These are phyloP conservation scores for Jaltomata sinuosa DNA, from an alignment of 257 asterid species.

Conservation along the genomic window DNA sequence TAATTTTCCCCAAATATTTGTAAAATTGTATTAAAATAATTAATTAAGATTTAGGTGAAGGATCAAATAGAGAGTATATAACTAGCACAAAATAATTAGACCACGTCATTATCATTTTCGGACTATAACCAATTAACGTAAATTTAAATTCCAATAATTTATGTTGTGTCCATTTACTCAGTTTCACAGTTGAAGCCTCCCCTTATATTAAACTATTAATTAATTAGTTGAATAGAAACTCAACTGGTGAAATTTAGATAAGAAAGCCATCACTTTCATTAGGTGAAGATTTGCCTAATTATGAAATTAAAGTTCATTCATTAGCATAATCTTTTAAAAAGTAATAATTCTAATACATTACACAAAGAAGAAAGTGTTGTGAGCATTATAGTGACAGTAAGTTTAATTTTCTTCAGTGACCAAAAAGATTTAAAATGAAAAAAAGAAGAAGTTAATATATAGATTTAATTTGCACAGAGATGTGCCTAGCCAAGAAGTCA, in stretches of 20 bases:
- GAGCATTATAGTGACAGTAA: background rate
- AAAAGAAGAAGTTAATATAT: background rate
- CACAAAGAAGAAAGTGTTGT: background rate
- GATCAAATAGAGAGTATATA: no score
- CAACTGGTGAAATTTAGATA: background rate
- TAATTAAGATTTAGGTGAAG: background rate
- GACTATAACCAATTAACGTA: background rate
- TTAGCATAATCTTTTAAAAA: background rate
- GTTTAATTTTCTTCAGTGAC: background rate
- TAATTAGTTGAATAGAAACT: background rate
- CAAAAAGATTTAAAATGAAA: background rate
- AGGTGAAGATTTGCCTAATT: background rate
- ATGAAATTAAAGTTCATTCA: background rate
- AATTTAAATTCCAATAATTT: background rate
- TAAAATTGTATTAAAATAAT: no score
- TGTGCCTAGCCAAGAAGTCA: background rate
- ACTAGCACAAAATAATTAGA: no score
- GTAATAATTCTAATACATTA: background rate
- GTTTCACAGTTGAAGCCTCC: background rate
- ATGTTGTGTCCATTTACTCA: background rate
- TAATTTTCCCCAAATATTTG: no score
- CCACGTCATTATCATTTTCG: no score
- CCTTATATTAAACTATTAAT: background rate
- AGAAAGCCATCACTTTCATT: background rate
- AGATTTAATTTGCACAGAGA: background rate